Evolutionary conservation across 2,329 filamentous ascomycete genomes (phyloP).

Genomic region (Aspergillus nomiae): DNA sequence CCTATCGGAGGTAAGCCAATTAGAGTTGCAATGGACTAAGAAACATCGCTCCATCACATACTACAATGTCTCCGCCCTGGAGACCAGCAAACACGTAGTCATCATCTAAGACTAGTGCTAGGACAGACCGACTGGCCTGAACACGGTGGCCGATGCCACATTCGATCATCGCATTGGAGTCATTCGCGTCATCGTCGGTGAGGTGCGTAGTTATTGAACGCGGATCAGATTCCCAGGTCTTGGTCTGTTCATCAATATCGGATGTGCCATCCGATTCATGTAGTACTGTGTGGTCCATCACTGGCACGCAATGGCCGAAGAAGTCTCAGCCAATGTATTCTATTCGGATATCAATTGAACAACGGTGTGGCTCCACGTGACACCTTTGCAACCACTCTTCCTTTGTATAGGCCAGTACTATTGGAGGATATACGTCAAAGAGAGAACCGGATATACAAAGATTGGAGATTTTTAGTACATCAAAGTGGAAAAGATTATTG

Average conservation of each 20-base stretch:
- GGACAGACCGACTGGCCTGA: slow-evolving; percentile 48
- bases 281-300: slow-evolving; percentile 35
- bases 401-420: neutral
- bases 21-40: neutral
- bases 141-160: slow-evolving; percentile 47
- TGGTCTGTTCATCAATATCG: slow-evolving; percentile 38
- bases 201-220: slow-evolving; percentile 22
- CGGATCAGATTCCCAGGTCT: slow-evolving; percentile 35
- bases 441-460: neutral
- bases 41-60: slow-evolving; percentile 33
- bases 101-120: slow-evolving; percentile 79
- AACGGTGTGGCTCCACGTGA: slow-evolving; percentile 6
- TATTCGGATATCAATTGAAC: slow-evolving; percentile 4
- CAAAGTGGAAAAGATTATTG: neutral
- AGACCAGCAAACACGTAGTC: slow-evolving; percentile 87
- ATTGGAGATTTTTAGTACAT: neutral
- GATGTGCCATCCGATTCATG: slow-evolving; percentile 37
- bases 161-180: slow-evolving; percentile 27
- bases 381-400: neutral
- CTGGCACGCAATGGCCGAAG: slow-evolving; percentile 18
- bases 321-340: slow-evolving; percentile 24
- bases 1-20: slow-evolving; percentile 39
- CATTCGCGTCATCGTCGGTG: slow-evolving; percentile 21
- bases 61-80: slow-evolving; percentile 88
- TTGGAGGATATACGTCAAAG: neutral